phyloP scores from a whole-genome alignment of 352 stramenopile genomes.

The Phytophthora niederhauseri region DNA sequence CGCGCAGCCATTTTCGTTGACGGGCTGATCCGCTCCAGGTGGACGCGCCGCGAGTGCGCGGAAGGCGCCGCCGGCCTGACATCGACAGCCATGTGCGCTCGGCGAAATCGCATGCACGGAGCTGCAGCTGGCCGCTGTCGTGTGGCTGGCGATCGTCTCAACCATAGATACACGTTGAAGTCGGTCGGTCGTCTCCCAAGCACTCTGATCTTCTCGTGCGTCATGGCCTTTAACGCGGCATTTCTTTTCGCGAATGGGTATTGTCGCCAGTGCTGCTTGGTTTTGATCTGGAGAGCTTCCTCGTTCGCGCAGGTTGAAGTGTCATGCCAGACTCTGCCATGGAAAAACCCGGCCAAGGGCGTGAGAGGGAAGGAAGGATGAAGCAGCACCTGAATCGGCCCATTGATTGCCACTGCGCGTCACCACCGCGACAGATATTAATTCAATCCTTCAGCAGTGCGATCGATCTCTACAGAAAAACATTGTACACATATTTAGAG shows the following conservation, averaged over 20 bases:
- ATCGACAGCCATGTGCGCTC: slow-evolving; percentile 20
- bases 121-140: slow-evolving; percentile 4
- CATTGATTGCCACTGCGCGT: no score
- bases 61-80: neutral
- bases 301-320: neutral
- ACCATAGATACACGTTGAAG: neutral
- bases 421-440: no score
- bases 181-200: neutral
- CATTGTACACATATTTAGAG: no score
- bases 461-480: no score
- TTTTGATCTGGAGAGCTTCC: no score
- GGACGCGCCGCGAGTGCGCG: neutral
- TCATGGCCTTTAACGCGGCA: neutral
- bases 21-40: neutral
- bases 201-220: slow-evolving; percentile 10
- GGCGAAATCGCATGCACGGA: slow-evolving; percentile 17
- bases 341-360: neutral
- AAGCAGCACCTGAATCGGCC: no score
- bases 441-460: no score
- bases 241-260: neutral
- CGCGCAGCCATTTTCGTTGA: slow-evolving; percentile 9
- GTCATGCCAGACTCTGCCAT: neutral
- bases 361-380: neutral
- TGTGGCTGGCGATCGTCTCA: slow-evolving; percentile 9
- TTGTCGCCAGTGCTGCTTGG: neutral